phyloP scores from a whole-genome alignment of 192 early-diverging fungal genomes.

The Geranomyces michiganensis region DNA sequence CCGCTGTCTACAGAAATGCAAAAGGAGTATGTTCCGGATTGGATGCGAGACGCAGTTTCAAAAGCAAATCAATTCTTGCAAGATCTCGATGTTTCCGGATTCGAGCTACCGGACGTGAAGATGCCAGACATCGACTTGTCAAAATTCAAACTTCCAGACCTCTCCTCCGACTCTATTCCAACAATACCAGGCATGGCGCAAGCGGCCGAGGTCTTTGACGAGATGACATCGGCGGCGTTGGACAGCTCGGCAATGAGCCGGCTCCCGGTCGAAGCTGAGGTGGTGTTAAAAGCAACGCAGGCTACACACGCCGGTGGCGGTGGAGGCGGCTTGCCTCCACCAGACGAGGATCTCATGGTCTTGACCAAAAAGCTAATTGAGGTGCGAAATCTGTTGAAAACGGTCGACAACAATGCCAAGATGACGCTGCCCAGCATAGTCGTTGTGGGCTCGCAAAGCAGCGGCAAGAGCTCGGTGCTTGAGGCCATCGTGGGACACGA shows the following conservation, averaged over 20 bases:
- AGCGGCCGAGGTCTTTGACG: slow-evolving; percentile 22
- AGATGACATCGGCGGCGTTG: slow-evolving; percentile 16
- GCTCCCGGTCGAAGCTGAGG: slow-evolving; percentile 15
- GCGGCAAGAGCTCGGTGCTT: slow-evolving; percentile 93
- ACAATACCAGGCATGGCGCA: slow-evolving; percentile 17
- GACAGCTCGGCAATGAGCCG: slow-evolving; percentile 34
- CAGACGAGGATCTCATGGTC: slow-evolving; percentile 81
- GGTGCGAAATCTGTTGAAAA: slow-evolving; percentile 89
- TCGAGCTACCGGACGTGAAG: slow-evolving; percentile 20
- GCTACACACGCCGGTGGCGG: background rate
- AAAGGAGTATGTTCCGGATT: slow-evolving; percentile 50
- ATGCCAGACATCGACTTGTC: slow-evolving; percentile 27
- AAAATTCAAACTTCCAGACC: slow-evolving; percentile 37
- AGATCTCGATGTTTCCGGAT: slow-evolving; percentile 30
- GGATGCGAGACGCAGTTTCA: slow-evolving; percentile 42
- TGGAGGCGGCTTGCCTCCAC: slow-evolving; percentile 45
- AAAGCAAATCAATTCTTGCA: slow-evolving; percentile 39
- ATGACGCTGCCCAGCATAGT: slow-evolving; percentile 82
- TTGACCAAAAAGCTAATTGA: slow-evolving; percentile 94
- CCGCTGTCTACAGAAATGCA: slow-evolving; percentile 25
- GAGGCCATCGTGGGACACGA: slow-evolving; percentile 96
- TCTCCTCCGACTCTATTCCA: slow-evolving; percentile 1
- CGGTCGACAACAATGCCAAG: slow-evolving; percentile 73
- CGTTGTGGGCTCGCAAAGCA: slow-evolving; percentile 56
- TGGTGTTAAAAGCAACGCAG: slow-evolving; percentile 42